Evolutionary conservation across 495 filamentous ascomycete genomes (phyloP).

Genomic region (Aspergillus conjunctus): DNA sequence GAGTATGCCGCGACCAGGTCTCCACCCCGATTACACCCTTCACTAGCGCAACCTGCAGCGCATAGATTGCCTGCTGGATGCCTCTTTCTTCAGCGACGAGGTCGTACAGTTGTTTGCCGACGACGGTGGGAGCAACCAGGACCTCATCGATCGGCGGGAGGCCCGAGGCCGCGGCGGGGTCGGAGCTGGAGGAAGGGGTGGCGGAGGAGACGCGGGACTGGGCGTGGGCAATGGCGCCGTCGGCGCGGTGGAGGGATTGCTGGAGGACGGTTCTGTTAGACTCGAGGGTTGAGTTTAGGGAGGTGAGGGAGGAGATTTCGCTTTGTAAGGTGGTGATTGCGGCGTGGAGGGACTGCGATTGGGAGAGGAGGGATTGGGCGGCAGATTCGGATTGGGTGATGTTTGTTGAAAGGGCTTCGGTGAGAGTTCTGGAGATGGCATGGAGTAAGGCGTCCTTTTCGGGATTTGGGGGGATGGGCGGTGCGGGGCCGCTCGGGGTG

Average conservation of each 20-base stretch:
- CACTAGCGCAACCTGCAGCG: conserved; percentile 80
- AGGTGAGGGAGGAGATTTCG: conserved; percentile 70
- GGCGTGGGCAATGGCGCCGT: conserved; percentile 71
- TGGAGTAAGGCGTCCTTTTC: conserved; percentile 89
- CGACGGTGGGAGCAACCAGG: conserved; percentile 90
- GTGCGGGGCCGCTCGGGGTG: conserved; percentile 61
- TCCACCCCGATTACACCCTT: conserved; percentile 76
- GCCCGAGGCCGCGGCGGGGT: conserved; percentile 37
- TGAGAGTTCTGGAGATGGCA: conserved; percentile 70
- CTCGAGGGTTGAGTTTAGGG: conserved; percentile 66
- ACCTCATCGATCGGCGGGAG: conserved; percentile 80
- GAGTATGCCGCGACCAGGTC: conserved; percentile 80
- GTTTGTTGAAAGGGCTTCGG: conserved; percentile 63
- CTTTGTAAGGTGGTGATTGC: conserved; percentile 66
- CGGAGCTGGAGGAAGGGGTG: conserved; percentile 30
- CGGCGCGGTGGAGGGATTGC: conserved; percentile 74
- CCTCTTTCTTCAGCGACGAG: conserved; percentile 83
- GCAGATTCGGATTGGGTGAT: conserved; percentile 68
- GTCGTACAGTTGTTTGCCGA: conserved; percentile 88
- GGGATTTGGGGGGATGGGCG: conserved; percentile 92
- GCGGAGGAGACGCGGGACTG: conserved; percentile 38
- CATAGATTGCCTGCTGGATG: conserved; percentile 80
- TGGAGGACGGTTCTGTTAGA: conserved; percentile 79
- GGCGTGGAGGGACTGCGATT: conserved; percentile 72
- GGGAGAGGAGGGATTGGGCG: conserved; percentile 72